A percentile compares a stretch with the other conserved stretches of the same genome.
Evolutionary conservation across 2,329 filamentous ascomycete genomes (phyloP).

Genomic region (Aspergillus fumigatus): DNA sequence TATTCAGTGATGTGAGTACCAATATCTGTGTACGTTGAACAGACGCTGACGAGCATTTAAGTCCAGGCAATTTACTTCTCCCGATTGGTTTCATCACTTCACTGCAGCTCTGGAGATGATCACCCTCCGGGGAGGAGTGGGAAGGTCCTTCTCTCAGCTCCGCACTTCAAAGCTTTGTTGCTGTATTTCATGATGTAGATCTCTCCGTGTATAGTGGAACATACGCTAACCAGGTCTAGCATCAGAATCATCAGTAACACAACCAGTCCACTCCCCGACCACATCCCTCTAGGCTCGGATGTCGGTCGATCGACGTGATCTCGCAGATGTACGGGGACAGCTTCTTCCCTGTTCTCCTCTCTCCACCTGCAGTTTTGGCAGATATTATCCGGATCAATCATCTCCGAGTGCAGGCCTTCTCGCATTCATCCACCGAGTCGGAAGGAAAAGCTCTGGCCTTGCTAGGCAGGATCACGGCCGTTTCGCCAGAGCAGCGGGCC

Average conservation of each 20-base stretch:
- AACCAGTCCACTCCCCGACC: constrained; percentile 2
- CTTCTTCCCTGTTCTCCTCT: constrained; percentile 1
- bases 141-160: not conserved
- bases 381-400: constrained; percentile 7
- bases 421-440: not conserved
- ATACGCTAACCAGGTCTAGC: not conserved
- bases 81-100: constrained; percentile 5
- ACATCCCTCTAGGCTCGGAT: not conserved
- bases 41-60: no score
- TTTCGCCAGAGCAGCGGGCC: constrained; percentile 1
- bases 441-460: not conserved
- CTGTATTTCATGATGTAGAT: constrained; percentile 7
- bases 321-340: constrained; percentile 4
- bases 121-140: constrained; percentile 1
- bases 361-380: constrained; percentile 1
- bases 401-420: not conserved
- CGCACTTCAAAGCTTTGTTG: not conserved
- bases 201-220: not conserved
- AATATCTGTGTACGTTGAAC: not conserved
- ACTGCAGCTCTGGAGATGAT: constrained; percentile 4
- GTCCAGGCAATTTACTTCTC: constrained; percentile 3
- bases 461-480: constrained; percentile 2
- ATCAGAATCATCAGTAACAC: constrained; percentile 7
- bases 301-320: not conserved
- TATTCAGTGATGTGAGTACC: constrained; percentile 6